These are phyloP conservation scores for Cicer yamashitae DNA, from an alignment of 306 rosid genomes.

Conservation along the genomic window DNA sequence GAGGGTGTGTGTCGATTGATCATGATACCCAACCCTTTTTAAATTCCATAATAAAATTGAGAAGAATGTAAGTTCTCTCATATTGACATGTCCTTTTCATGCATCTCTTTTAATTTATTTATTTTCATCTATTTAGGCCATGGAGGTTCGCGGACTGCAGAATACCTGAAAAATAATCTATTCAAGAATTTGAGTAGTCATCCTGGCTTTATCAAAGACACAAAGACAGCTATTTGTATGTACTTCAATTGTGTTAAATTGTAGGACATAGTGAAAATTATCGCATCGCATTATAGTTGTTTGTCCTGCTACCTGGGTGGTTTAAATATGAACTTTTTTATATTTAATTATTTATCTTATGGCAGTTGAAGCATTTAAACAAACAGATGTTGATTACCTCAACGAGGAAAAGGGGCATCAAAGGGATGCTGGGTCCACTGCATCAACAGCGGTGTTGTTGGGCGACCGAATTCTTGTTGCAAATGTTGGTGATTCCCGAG, in stretches of 20 bases:
- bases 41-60: slow-evolving; percentile 11
- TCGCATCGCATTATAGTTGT: slow-evolving; percentile 26
- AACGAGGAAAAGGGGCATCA: slow-evolving; percentile 77
- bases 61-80: slow-evolving; percentile 19
- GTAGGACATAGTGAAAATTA: slow-evolving; percentile 21
- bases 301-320: slow-evolving; percentile 40
- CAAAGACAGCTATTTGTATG: slow-evolving; percentile 84
- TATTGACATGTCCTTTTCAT: slow-evolving; percentile 22
- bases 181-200: slow-evolving; percentile 79
- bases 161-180: slow-evolving; percentile 78
- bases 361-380: slow-evolving; percentile 82
- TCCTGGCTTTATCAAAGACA: slow-evolving; percentile 76
- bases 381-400: slow-evolving; percentile 83
- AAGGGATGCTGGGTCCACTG: slow-evolving; percentile 94
- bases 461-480: slow-evolving; percentile 87
- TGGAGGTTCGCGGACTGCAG: slow-evolving; percentile 90
- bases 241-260: slow-evolving; percentile 11
- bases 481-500: slow-evolving; percentile 97
- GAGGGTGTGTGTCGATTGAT: slow-evolving; percentile 1
- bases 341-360: slow-evolving; percentile 28
- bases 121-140: slow-evolving; percentile 62
- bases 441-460: slow-evolving; percentile 82
- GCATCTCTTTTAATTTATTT: slow-evolving; percentile 17
- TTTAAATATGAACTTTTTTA: slow-evolving; percentile 35
- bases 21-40: neutral